A percentile compares a stretch with the other conserved stretches of the same genome.
Conservation (phyloP, 1,284 basidiomycete genomes). For the Sanguinoderma infundibulare region DNA sequence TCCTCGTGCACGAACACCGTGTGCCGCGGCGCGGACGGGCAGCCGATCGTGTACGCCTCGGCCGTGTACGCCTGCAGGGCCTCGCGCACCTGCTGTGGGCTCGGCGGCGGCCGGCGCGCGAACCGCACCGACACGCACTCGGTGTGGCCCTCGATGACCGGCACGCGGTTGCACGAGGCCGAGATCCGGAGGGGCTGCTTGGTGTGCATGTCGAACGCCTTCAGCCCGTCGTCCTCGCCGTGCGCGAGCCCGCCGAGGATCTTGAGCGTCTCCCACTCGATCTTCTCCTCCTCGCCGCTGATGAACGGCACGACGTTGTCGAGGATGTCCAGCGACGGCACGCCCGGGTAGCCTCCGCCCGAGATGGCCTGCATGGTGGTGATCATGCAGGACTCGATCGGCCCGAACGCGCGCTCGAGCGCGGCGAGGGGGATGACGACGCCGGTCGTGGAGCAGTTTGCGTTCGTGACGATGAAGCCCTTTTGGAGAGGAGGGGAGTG, state of each 20-base stretch:
- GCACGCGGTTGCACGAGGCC: conserved; percentile 55
- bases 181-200: conserved; percentile 84
- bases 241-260: conserved; percentile 86
- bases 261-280: conserved; percentile 98
- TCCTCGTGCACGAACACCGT: conserved; percentile 95
- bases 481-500: conserved; percentile 76
- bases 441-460: conserved; percentile 98
- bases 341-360: conserved; percentile 96
- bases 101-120: conserved; percentile 79
- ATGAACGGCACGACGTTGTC: conserved; percentile 99
- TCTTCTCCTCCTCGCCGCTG: conserved; percentile 96
- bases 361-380: conserved; percentile 99
- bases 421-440: conserved; percentile 92
- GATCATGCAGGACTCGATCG: conserved; percentile 88
- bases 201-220: conserved; percentile 86
- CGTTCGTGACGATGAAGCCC: conserved; percentile 98
- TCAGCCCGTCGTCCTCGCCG: conserved; percentile 51
- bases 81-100: conserved; percentile 86
- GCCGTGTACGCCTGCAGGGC: conserved; percentile 79
- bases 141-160: conserved; percentile 93
- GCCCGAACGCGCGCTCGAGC: conserved; percentile 92
- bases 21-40: conserved; percentile 86
- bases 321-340: conserved; percentile 89
- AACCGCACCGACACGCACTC: conserved; percentile 93
- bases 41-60: conserved; percentile 80